Evolutionary conservation across 2,329 filamentous ascomycete species (phyloP), one percentile per base, ranked within the genome.

Genomic region (Trichoderma sp.): DNA sequence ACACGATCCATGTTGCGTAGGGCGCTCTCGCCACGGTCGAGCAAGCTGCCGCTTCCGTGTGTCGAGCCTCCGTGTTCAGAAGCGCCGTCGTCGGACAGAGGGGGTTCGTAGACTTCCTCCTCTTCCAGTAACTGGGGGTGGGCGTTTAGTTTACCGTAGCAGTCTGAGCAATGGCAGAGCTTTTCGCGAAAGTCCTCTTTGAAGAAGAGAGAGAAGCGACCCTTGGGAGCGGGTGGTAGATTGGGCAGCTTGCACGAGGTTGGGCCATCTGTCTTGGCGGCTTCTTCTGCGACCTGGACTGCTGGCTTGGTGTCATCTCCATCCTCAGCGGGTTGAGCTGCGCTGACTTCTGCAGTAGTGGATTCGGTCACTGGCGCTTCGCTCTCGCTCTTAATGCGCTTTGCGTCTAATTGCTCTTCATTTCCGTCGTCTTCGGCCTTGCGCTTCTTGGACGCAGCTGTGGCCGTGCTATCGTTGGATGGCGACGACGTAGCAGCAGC

Each of bases 31-130:
- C 96, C 96, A 21, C 94, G 93, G 64, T 98, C 95, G 39, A 97
- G 90, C 2, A 99, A 86, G 74, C 92, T 96, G 60, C 93, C 93
- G 39, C 93, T 95, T 64, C 93, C 92, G 6, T 89, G 85, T 2
- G 88, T 90, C 4, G 86, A 89, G 34, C 84, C 86, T 56, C 84
- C 85, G 43, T 86, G 84, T 21, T 85, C 86, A 2, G 86, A 89
- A 6, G 83, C 85, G 3, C 85, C 88, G 18, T 87, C 85, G 1
- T 90, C 88, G 0, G 94, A 97, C 6, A 98, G 84, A 1, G 95
- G 94, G 0, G 95, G 96, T 77, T 98, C 94, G 81, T 99, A 99
- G 1, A 90, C 91, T 39, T 97, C 94, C 84, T 99, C 96, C 81
- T 97, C 94, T 78, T 98, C 95, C 11, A 97, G 90, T 12, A 99